Evolutionary conservation across 352 stramenopile genomes (phyloP), one percentile per base, ranked within the genome.

Genomic region (Blastocystis sp.): DNA sequence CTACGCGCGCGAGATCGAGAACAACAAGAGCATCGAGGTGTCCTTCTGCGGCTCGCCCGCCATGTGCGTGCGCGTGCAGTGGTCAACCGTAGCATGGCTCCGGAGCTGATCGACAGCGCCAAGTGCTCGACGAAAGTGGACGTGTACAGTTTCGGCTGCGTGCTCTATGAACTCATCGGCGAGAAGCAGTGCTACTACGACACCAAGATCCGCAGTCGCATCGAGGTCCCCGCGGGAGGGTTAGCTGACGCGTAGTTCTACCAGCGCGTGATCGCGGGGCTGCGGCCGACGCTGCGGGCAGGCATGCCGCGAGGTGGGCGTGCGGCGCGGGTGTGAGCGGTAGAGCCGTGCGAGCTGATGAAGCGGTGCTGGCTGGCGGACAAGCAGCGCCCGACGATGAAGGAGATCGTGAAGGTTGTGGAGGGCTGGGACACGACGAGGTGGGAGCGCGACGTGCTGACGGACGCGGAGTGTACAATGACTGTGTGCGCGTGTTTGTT

Each of bases 91-190:
- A 88, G 78, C 60, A 88, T 88, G 78, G 64, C 78, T 57, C 78
- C 78, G 3, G 78, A 88, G 60, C 78, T 88, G 21, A 88, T 88
- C 45, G 48, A 68, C 40, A 88, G 60, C 42, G 64, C 64, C 11
- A 88, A 88, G 40, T 88, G 68, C 28, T 63, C 40, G 9, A 88
- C 64, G 2, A 88, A 88, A 40, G 78, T 88, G 4, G 78, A 88
- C 45, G 78, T 88, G 17, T 88, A 88, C 60, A 88, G 78, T 60
- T 88, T 79, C 28, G 78, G 64, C 38, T 79, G 64, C 43, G 78
- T 88, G 40, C 57, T 88, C n/a, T 88, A 88, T 34, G 78, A 88
- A 52, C 63, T 88, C 28, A 84, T 84, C 43, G 19, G 38, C 11
- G 74, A 68, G 28, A 34, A 69, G 61, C 74, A 68, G 21, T 84